A percentile compares a stretch with the other conserved stretches of the same genome.
Evolutionary conservation across 352 stramenopile species (phyloP).

Genomic region (Phytophthora capsici): DNA sequence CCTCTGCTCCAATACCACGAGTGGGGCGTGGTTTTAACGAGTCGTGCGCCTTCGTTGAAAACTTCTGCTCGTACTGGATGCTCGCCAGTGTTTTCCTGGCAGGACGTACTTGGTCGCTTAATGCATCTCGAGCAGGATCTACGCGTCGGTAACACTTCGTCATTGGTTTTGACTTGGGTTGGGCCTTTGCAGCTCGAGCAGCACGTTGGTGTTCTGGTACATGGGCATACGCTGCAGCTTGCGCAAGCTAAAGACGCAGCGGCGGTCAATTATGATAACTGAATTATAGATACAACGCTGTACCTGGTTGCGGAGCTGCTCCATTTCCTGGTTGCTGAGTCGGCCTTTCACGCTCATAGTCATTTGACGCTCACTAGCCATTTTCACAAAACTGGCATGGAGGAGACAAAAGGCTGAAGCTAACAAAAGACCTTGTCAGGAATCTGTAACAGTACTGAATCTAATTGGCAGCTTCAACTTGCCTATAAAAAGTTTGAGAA

Average conservation of each 20-base stretch:
- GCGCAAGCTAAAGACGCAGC: slow-evolving; percentile 44
- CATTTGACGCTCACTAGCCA: slow-evolving; percentile 14
- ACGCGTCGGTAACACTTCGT: slow-evolving; percentile 61
- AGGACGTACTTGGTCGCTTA: slow-evolving; percentile 19
- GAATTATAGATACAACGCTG: slow-evolving; percentile 35
- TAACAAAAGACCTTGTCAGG: no score
- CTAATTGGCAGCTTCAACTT: slow-evolving; percentile 32
- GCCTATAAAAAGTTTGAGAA: slow-evolving; percentile 26
- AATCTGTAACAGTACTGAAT: no score
- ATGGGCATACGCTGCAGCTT: slow-evolving; percentile 67
- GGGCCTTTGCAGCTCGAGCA: slow-evolving; percentile 18
- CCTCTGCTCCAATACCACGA: slow-evolving; percentile 44
- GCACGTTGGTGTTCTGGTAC: slow-evolving; percentile 29
- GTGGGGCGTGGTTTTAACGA: slow-evolving; percentile 36
- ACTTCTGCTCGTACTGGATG: slow-evolving; percentile 72
- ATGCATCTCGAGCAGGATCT: slow-evolving; percentile 10
- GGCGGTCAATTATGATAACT: not conserved
- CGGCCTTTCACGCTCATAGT: slow-evolving; percentile 52
- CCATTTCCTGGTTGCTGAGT: slow-evolving; percentile 77
- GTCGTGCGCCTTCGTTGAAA: slow-evolving; percentile 38
- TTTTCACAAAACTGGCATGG: not conserved
- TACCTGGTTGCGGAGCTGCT: slow-evolving; percentile 51
- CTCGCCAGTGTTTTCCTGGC: slow-evolving; percentile 62
- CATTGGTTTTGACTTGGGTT: slow-evolving; percentile 51
- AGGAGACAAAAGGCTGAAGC: no score